Evolutionary conservation across 495 filamentous ascomycete genomes (phyloP), one percentile per base, ranked within the genome.

Genomic region (Letharia lupina): DNA sequence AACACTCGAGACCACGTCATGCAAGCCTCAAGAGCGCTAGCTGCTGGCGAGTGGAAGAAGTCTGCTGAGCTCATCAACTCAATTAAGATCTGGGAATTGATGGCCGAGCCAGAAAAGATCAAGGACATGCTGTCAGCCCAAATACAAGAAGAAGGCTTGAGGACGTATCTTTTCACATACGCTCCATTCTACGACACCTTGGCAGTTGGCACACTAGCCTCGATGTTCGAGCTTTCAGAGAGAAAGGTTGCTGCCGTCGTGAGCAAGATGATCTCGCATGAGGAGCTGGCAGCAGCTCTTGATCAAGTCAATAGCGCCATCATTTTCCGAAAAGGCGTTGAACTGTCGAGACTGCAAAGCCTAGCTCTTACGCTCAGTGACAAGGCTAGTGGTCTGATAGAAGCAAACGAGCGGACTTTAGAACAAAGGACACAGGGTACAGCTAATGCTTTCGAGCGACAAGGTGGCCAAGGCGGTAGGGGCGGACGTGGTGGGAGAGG

Each of bases 51-150:
- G 74, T 98, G 95, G 95, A 96, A 97, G 85, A 95, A 93, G 80
- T 87, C 91, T 33, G 91, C 88, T 20, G 83, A 89, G 62, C 92
- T 96, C 79, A 89, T 98, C 73, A 90, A 93, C 78, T 88, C 87
- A 63, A 98, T 98, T 81, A 98, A 98, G 85, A 98, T 98, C 75
- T 98, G 94, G 94, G 94, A 98, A 41, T 81, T 99, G 67, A 94
- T 99, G 85, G 79, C 80, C 40, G 82, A 89, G 70, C 86, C 91
- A 41, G 87, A 90, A 37, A 88, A 90, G 76, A 92, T 97, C 80
- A 98, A 98, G 87, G 79, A 84, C 62, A 96, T 98, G 93, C 88
- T 99, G 40, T 89, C 91, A 40, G 90, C 90, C 74, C 94, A 98
- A 80, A 96, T 96, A 69, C 95, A 99, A 78, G 94, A 98, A 75